Base-by-base conservation (phyloP, 345 rosid species). In the Draba incana region DNA sequence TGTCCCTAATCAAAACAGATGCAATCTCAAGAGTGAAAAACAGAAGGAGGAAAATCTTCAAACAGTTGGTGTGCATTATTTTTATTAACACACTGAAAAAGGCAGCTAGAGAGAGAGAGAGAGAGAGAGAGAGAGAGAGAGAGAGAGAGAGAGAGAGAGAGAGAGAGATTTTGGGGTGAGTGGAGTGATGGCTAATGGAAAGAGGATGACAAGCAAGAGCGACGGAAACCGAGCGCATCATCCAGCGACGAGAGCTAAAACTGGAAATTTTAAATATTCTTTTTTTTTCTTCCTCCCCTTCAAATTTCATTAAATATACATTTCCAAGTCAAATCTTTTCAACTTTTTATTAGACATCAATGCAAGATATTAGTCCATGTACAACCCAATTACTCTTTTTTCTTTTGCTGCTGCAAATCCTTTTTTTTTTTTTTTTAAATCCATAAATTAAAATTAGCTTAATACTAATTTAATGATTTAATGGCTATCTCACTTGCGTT, bases 61-160 rank as follows among this genome's bases (percentile, higher is more conserved):
- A 66, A 79, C 45, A 61, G 45, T 42, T 43, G 66, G 57, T 49
- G 57, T 47, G 69, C 75, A 46, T 6, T 14, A 16, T 38, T 12
- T 38, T 6, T 14, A 16, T 38, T 12, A 49, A 30, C 5, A 50
- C 37, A 39, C 14, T 15, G 33, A 10, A 46, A n/a, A n/a, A 54
- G 30, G 39, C 9, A 74, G 64, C 16, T 35, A 49, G 0, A 49
- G 45, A 11, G 2, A 10, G 58, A 38, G 69, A 41, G n/a, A n/a
- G n/a, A n/a, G n/a, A n/a, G 57, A 35, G 44, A 10, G 20, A 20
- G n/a, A n/a, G n/a, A n/a, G 57, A 35, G 44, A 10, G 20, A 49
- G 0, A 49, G 45, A 11, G 2, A 10, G 58, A 38, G 69, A 41
- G n/a, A n/a, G n/a, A n/a, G n/a, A n/a, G 57, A 35, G 44, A 10